phyloP scores from a whole-genome alignment of 2,329 filamentous ascomycete species.

The Cladophialophora immunda region DNA sequence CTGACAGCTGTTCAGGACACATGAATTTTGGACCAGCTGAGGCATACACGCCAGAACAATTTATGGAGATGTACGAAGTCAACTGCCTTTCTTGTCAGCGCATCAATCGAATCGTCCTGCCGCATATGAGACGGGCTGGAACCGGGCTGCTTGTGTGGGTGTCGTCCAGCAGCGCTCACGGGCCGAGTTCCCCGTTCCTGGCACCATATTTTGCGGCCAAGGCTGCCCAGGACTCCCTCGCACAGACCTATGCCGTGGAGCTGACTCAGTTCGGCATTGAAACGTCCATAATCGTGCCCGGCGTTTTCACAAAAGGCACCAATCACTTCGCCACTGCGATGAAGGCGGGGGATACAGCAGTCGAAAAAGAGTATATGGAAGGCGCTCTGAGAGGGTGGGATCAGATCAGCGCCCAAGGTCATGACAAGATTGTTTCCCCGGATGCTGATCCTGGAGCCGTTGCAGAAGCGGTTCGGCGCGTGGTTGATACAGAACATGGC shows the following conservation, averaged over 20 bases:
- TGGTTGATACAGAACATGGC: slow-evolving; percentile 20
- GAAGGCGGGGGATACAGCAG: slow-evolving; percentile 14
- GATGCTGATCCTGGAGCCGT: slow-evolving; percentile 23
- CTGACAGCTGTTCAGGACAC: slow-evolving; percentile 21
- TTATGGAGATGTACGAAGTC: slow-evolving; percentile 31
- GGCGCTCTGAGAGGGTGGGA: slow-evolving; percentile 13
- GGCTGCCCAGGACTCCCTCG: slow-evolving; percentile 32
- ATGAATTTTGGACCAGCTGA: slow-evolving; percentile 36
- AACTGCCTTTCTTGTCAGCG: slow-evolving; percentile 31
- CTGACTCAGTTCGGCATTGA: slow-evolving; percentile 31
- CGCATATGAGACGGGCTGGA: slow-evolving; percentile 30
- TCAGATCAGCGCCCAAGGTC: not conserved
- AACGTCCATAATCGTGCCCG: slow-evolving; percentile 31
- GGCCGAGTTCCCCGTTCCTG: slow-evolving; percentile 27
- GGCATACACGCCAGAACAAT: slow-evolving; percentile 33
- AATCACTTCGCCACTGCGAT: slow-evolving; percentile 28
- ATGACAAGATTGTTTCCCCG: not conserved
- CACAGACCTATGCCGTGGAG: slow-evolving; percentile 25
- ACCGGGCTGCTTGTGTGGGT: slow-evolving; percentile 30
- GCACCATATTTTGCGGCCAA: slow-evolving; percentile 36
- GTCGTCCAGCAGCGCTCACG: slow-evolving; percentile 25
- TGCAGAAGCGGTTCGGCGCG: slow-evolving; percentile 21
- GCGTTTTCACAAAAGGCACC: slow-evolving; percentile 33
- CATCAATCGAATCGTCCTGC: slow-evolving; percentile 29
- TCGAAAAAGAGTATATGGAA: slow-evolving; percentile 23